Conservation (phyloP, 208 protist species). For the Leishmania arabica region DNA sequence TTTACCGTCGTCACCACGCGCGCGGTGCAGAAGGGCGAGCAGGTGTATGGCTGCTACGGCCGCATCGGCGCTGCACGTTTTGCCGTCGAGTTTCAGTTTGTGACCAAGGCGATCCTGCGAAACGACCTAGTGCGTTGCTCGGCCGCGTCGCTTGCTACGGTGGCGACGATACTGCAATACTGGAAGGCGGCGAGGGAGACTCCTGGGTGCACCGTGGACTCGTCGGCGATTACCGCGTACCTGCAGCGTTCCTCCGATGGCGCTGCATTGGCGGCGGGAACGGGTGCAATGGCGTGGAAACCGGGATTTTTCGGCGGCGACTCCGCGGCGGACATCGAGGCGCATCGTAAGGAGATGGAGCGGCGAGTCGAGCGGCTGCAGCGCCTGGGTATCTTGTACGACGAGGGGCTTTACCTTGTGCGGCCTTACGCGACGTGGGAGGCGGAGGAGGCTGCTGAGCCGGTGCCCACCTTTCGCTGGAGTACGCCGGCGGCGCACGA, state of each 20-base stretch:
- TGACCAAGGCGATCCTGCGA: constrained; percentile 50
- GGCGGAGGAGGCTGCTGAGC: constrained; percentile 25
- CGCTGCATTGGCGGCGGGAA: not conserved
- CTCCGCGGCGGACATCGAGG: not conserved
- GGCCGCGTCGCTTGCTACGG: constrained; percentile 28
- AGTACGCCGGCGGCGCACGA: constrained; percentile 18
- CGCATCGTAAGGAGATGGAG: constrained; percentile 24
- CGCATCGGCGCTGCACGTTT: constrained; percentile 75
- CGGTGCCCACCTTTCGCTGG: constrained; percentile 18
- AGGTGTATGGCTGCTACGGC: constrained; percentile 84
- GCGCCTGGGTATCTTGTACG: constrained; percentile 74
- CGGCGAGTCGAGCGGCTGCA: constrained; percentile 71
- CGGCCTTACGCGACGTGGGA: constrained; percentile 34
- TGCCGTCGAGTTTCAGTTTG: constrained; percentile 85
- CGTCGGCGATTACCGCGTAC: not conserved
- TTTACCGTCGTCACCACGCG: constrained; percentile 74
- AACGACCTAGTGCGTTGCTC: constrained; percentile 72
- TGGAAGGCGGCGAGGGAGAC: not conserved
- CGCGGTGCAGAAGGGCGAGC: constrained; percentile 61
- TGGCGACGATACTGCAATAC: constrained; percentile 28
- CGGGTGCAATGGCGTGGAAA: constrained; percentile 2
- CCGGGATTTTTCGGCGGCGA: constrained; percentile 13
- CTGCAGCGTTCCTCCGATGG: not conserved
- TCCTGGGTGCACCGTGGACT: not conserved
- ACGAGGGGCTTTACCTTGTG: constrained; percentile 82